Evolutionary conservation across 495 filamentous ascomycete genomes (phyloP).

Genomic region (Diplogelasinospora grovesii): DNA sequence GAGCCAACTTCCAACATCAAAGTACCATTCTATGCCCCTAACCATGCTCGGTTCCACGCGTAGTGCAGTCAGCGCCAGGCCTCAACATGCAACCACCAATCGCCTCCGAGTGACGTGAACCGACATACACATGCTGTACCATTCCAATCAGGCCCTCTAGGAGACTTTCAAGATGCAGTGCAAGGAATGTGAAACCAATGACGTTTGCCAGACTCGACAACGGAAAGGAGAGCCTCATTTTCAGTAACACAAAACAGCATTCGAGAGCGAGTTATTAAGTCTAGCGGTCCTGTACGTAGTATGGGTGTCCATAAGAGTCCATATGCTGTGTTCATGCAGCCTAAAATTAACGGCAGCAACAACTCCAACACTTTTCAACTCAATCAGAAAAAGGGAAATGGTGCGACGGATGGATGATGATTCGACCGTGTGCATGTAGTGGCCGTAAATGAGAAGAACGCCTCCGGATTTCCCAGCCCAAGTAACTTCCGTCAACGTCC

Average conservation of each 20-base stretch:
- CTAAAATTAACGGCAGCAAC: constrained; percentile 11
- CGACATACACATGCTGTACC: not conserved
- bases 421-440: not conserved
- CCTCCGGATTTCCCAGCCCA: constrained; percentile 1
- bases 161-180: not conserved
- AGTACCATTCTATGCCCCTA: too few species aligned
- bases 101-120: not conserved
- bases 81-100: not conserved
- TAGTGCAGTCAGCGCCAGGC: too few species aligned
- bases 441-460: constrained; percentile 2
- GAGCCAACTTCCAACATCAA: too few species aligned
- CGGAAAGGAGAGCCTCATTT: not conserved
- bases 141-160: not conserved
- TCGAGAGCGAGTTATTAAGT: constrained; percentile 29
- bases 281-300: constrained; percentile 26
- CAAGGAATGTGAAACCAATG: not conserved
- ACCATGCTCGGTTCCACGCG: too few species aligned
- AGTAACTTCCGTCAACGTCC: constrained; percentile 6
- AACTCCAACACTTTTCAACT: constrained; percentile 14
- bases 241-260: constrained; percentile 14
- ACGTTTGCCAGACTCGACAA: not conserved
- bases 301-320: constrained; percentile 14
- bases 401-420: not conserved
- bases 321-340: constrained; percentile 11
- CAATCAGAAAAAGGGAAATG: constrained; percentile 12